Base-by-base conservation (phyloP, 2,329 filamentous ascomycete species). In the Juglanconis juglandina region DNA sequence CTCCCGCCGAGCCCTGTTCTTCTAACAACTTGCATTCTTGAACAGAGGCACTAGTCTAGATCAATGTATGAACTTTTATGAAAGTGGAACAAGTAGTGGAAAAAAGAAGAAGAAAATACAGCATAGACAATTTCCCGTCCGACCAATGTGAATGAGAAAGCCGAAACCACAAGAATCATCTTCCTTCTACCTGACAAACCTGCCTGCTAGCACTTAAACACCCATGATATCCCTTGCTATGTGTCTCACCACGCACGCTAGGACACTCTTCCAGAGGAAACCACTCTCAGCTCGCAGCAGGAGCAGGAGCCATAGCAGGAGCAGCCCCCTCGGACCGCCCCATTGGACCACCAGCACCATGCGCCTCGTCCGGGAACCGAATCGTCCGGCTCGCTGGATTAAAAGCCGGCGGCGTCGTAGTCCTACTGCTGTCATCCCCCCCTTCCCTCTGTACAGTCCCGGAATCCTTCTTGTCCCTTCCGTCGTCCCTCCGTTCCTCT, bases 281-380 rank as follows among this genome's bases (percentile, higher is more conserved):
- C 48, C 48, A 17, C 39, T 52, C 34, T 39, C 34, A 52, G 34
- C 34, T n/a, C 6, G n/a, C n/a, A 17, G 49, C n/a, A 52, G 2
- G 33, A 37, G 49, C 6, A 44, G 8, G 13, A 47, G 41, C 30
- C 3, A 32, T n/a, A 48, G n/a, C 42, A 32, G n/a, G 14, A 13
- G 44, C 10, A n/a, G 32, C 34, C 32, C 5, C 14, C 53, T 44
- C 39, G 33, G 11, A 2, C 3, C 11, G n/a, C 17, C 11, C 32
- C 42, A 50, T 17, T 17, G 44, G n/a, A 4, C 10, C 47, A 41
- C 11, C 30, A 46, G 8, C 46, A 35, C 42, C 41, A 30, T 49
- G 52, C 47, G 63, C 52, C 60, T 78, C 79, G 63, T 79, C 78
- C 4, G 76, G 75, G 58, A 81, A 80, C 4, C 76, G 74, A 62